Conservation (phyloP, 345 rosid genomes). For the Euphorbia pulcherrima region DNA sequence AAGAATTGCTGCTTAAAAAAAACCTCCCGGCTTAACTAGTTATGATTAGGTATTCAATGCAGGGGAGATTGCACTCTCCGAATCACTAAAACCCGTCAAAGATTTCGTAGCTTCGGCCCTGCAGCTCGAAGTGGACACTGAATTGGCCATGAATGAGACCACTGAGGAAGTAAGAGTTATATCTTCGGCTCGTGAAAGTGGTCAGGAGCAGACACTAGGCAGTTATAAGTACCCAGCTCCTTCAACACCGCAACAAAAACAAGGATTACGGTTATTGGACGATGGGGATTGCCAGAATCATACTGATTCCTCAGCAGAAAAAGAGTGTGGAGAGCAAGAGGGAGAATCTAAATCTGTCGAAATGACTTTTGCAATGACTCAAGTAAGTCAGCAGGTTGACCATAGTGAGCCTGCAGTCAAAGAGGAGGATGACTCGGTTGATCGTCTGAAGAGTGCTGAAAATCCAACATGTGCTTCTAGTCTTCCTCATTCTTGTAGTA, state of each 20-base stretch:
- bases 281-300: conserved; percentile 70
- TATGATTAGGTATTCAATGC: conserved; percentile 71
- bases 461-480: conserved; percentile 34
- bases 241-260: conserved; percentile 74
- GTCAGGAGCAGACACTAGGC: conserved; percentile 29
- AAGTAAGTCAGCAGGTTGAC: conserved; percentile 27
- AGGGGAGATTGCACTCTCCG: conserved; percentile 41
- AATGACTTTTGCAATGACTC: conserved; percentile 50
- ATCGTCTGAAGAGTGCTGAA: conserved; percentile 33
- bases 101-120: conserved; percentile 61
- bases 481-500: conserved; percentile 35
- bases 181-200: conserved; percentile 30
- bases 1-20: background rate
- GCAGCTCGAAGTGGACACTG: conserved; percentile 40
- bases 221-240: conserved; percentile 71
- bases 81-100: conserved; percentile 66
- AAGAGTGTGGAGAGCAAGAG: conserved; percentile 53
- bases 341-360: conserved; percentile 88
- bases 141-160: conserved; percentile 22
- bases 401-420: conserved; percentile 30
- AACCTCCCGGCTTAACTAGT: conserved; percentile 26
- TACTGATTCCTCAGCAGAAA: conserved; percentile 48
- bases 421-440: conserved; percentile 47
- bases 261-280: conserved; percentile 50
- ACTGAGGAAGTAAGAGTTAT: conserved; percentile 29